phyloP scores from a whole-genome alignment of 1,284 basidiomycete species.

The Schizopora paradoxa region DNA sequence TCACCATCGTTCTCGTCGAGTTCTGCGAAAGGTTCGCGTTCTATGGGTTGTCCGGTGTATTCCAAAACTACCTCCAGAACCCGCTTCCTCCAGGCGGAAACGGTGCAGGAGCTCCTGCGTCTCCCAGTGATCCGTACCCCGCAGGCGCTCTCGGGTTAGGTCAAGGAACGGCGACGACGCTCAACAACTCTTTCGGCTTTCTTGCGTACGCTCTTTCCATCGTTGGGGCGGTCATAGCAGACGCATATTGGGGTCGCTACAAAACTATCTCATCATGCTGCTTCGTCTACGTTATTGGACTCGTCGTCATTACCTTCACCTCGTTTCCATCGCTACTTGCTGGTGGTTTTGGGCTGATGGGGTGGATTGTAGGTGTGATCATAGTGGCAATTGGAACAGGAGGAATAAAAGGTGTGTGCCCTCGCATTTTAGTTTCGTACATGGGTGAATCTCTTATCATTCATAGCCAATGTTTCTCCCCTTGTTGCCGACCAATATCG shows the following conservation, averaged over 20 bases:
- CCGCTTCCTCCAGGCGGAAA: slow-evolving; percentile 43
- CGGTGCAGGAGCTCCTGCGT: slow-evolving; percentile 44
- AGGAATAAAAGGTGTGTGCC: slow-evolving; percentile 21
- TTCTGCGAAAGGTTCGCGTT: slow-evolving; percentile 49
- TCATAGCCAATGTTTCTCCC: slow-evolving; percentile 56
- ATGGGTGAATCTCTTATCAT: slow-evolving; percentile 42
- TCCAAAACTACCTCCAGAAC: slow-evolving; percentile 46
- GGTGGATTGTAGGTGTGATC: slow-evolving; percentile 33
- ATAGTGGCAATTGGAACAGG: slow-evolving; percentile 36
- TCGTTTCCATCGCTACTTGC: slow-evolving; percentile 18
- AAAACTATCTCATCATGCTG: slow-evolving; percentile 53
- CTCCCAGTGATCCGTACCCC: slow-evolving; percentile 32
- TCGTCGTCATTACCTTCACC: slow-evolving; percentile 1
- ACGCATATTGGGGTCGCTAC: slow-evolving; percentile 54
- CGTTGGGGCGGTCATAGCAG: slow-evolving; percentile 48
- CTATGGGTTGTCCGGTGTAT: slow-evolving; percentile 42
- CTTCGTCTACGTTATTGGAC: slow-evolving; percentile 33
- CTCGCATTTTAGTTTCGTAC: slow-evolving; percentile 37
- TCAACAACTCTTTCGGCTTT: slow-evolving; percentile 42
- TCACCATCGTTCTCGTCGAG: slow-evolving; percentile 44
- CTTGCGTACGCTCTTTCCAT: slow-evolving; percentile 44
- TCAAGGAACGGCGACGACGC: slow-evolving; percentile 27
- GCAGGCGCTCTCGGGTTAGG: slow-evolving; percentile 42
- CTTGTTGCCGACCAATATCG: slow-evolving; percentile 54
- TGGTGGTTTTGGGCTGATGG: slow-evolving; percentile 17